Evolutionary conservation across 2,329 filamentous ascomycete species (phyloP).

Genomic region (Chaetomium sp.): DNA sequence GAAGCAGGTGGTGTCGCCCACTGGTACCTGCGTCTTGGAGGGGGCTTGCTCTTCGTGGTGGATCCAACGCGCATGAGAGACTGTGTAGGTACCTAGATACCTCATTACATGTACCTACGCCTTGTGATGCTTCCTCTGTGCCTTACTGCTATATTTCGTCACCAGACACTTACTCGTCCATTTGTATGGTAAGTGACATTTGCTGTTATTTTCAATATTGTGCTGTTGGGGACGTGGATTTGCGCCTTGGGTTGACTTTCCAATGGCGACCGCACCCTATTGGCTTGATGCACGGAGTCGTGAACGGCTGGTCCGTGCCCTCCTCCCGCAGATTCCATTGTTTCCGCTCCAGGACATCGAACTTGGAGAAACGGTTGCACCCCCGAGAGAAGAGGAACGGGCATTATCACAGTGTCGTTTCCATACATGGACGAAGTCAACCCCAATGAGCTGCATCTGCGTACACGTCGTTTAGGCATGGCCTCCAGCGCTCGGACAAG

Average conservation of each 20-base stretch:
- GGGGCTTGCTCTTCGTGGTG: background rate
- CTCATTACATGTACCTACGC: too few species aligned
- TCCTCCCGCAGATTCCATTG: background rate
- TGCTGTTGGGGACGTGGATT: background rate
- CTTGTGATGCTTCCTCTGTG: too few species aligned
- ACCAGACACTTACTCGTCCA: too few species aligned
- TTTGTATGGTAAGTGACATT: too few species aligned
- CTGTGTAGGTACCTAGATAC: too few species aligned
- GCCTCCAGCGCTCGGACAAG: constrained; percentile 25
- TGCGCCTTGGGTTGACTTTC: background rate
- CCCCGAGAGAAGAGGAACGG: background rate
- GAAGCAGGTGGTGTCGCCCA: background rate
- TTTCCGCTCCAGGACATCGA: too few species aligned
- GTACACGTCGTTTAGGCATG: background rate
- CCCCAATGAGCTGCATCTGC: background rate
- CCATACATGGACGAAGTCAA: background rate
- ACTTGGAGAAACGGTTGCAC: background rate
- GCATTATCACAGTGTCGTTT: background rate
- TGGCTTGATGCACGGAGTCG: constrained; percentile 3
- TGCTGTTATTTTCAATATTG: background rate
- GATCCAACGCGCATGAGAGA: background rate
- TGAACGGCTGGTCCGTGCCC: constrained; percentile 33
- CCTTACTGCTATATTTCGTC: too few species aligned
- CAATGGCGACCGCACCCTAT: background rate
- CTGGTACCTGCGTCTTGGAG: constrained; percentile 8